Conservation (phyloP, 352 stramenopile species). For the Peronospora tabacina region DNA sequence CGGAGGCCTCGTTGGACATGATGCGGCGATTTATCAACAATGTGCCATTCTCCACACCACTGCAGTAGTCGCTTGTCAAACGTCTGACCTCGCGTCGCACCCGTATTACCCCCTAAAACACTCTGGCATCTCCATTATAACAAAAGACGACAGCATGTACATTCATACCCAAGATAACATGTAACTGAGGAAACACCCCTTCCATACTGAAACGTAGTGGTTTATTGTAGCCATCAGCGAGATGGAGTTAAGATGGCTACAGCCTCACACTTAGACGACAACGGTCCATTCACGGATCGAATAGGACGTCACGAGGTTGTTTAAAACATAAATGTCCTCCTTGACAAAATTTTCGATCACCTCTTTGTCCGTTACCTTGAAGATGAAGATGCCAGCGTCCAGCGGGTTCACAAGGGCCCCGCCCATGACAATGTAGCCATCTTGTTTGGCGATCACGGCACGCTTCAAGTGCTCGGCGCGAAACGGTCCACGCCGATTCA, state of each 20-base stretch:
- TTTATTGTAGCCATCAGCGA: no score
- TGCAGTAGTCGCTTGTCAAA: slow-evolving; percentile 9
- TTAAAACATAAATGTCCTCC: slow-evolving; percentile 62
- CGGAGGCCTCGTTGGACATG: slow-evolving; percentile 67
- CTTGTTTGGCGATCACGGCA: slow-evolving; percentile 40
- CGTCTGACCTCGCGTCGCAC: neutral
- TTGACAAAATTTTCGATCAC: slow-evolving; percentile 60
- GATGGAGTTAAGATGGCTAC: neutral
- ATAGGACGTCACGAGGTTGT: slow-evolving; percentile 59
- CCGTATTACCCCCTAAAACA: slow-evolving; percentile 11
- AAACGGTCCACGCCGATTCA: slow-evolving; percentile 64
- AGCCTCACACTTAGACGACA: slow-evolving; percentile 30
- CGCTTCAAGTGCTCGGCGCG: slow-evolving; percentile 53
- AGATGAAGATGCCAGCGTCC: slow-evolving; percentile 57
- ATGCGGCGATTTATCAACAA: slow-evolving; percentile 68
- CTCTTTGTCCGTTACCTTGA: slow-evolving; percentile 46
- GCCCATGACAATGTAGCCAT: slow-evolving; percentile 58
- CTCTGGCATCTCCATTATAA: neutral
- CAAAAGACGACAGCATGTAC: neutral
- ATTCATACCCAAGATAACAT: slow-evolving; percentile 3
- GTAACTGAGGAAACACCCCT: slow-evolving; percentile 13
- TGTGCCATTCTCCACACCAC: slow-evolving; percentile 28
- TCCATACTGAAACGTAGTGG: neutral
- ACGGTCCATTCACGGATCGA: slow-evolving; percentile 72
- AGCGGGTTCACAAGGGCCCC: slow-evolving; percentile 59